Evolutionary conservation across 352 stramenopile genomes (phyloP).

Genomic region (Pythium phragmitis): DNA sequence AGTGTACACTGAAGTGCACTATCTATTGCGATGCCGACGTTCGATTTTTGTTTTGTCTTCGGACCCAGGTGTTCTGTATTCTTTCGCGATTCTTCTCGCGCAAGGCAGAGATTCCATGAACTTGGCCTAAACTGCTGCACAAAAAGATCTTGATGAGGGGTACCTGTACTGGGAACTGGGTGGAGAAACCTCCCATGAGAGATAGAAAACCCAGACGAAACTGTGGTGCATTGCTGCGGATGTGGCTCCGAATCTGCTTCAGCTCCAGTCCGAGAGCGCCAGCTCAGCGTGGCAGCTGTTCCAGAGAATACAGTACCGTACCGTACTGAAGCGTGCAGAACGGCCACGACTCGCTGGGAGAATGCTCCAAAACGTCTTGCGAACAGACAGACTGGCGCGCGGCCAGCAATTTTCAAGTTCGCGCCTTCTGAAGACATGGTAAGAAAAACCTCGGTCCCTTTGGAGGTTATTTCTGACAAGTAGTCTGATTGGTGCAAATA

Average conservation of each 20-base stretch:
- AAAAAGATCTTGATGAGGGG: too few relatives aligned
- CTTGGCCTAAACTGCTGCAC: too few relatives aligned
- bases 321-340: too few relatives aligned
- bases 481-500: neutral
- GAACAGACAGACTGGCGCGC: constrained; percentile 2
- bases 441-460: neutral
- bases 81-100: constrained; percentile 3
- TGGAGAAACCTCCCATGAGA: too few relatives aligned
- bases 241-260: neutral
- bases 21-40: neutral
- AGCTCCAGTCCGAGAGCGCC: constrained; percentile 2
- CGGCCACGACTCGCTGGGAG: neutral
- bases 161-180: too few relatives aligned
- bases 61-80: neutral
- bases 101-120: neutral
- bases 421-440: neutral
- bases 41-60: constrained; percentile 7
- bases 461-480: neutral
- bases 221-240: too few relatives aligned
- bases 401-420: constrained; percentile 9
- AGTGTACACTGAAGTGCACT: too few relatives aligned
- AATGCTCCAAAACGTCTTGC: neutral
- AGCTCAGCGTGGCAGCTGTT: constrained; percentile 1
- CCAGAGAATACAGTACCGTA: neutral
- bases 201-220: too few relatives aligned